Conservation (phyloP, 2,329 filamentous ascomycete genomes). For the Fusarium robinianum region DNA sequence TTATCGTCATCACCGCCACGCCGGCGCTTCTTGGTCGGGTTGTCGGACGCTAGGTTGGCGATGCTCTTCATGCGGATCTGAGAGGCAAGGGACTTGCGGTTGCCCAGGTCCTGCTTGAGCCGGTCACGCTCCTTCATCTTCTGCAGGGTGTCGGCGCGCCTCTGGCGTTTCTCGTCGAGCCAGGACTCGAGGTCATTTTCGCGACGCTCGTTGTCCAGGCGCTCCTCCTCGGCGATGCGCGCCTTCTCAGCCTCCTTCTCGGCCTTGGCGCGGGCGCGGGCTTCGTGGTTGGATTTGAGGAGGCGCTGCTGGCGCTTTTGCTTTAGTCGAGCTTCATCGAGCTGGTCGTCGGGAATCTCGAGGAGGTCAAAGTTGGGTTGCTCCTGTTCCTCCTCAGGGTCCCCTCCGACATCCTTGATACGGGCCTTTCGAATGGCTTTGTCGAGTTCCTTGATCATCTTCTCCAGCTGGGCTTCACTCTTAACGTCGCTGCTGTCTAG, state of each 20-base stretch:
- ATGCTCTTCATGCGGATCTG: slow-evolving; percentile 99
- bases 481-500: slow-evolving; percentile 91
- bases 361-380: slow-evolving; percentile 85
- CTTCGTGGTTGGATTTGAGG: slow-evolving; percentile 93
- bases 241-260: slow-evolving; percentile 95
- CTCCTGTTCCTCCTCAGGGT: slow-evolving; percentile 80
- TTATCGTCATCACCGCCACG: slow-evolving; percentile 92
- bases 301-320: slow-evolving; percentile 91
- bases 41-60: slow-evolving; percentile 91
- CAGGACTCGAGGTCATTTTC: slow-evolving; percentile 84
- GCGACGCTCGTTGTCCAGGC: slow-evolving; percentile 80
- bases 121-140: slow-evolving; percentile 93
- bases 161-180: slow-evolving; percentile 80
- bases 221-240: slow-evolving; percentile 78
- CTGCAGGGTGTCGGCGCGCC: slow-evolving; percentile 70
- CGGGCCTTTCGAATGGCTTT: slow-evolving; percentile 86
- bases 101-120: slow-evolving; percentile 90
- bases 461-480: slow-evolving; percentile 84
- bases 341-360: slow-evolving; percentile 85
- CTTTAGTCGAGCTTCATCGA: slow-evolving; percentile 90
- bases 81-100: slow-evolving; percentile 92
- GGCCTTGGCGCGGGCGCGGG: slow-evolving; percentile 87
- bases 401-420: slow-evolving; percentile 88
- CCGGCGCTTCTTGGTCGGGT: slow-evolving; percentile 79
- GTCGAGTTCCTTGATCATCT: slow-evolving; percentile 85